Evolutionary conservation across 2,329 filamentous ascomycete species (phyloP).

Genomic region (Aspergillus nomiae): DNA sequence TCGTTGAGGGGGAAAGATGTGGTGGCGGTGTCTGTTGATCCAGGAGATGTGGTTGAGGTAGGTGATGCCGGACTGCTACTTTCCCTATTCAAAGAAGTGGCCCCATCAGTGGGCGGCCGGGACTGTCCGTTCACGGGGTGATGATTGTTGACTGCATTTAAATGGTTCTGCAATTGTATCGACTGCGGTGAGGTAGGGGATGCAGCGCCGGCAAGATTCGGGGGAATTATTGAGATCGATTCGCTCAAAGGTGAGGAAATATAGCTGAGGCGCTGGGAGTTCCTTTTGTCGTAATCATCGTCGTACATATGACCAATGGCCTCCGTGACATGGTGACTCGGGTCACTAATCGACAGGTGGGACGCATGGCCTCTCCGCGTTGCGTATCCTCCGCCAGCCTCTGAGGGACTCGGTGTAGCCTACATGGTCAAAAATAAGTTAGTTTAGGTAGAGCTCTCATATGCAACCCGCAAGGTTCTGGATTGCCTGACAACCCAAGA

Average conservation of each 20-base stretch:
- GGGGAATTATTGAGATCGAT: constrained; percentile 43
- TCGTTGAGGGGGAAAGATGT: constrained; percentile 75
- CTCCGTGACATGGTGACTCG: constrained; percentile 91
- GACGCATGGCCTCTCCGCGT: constrained; percentile 60
- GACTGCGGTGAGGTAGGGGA: constrained; percentile 29
- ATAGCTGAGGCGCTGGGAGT: constrained; percentile 74
- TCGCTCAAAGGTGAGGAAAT: constrained; percentile 55
- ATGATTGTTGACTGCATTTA: constrained; percentile 32
- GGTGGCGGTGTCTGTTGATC: constrained; percentile 60
- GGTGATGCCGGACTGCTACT: constrained; percentile 54
- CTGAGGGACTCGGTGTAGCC: constrained; percentile 45
- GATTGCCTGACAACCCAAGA: not conserved
- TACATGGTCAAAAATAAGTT: constrained; percentile 22
- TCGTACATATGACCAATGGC: constrained; percentile 90
- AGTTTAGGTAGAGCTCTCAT: constrained; percentile 9
- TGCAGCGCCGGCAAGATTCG: constrained; percentile 30
- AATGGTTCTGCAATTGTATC: constrained; percentile 34
- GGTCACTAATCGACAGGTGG: constrained; percentile 76
- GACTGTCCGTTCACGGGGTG: constrained; percentile 36
- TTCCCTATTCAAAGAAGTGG: constrained; percentile 41
- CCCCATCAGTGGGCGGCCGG: constrained; percentile 25
- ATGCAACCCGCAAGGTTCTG: not conserved
- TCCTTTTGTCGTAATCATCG: constrained; percentile 64
- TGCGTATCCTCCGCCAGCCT: constrained; percentile 50
- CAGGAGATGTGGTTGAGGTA: constrained; percentile 57